Base-by-base conservation (phyloP, 2,329 filamentous ascomycete genomes). In the Lasiodiplodia hormozganensis region DNA sequence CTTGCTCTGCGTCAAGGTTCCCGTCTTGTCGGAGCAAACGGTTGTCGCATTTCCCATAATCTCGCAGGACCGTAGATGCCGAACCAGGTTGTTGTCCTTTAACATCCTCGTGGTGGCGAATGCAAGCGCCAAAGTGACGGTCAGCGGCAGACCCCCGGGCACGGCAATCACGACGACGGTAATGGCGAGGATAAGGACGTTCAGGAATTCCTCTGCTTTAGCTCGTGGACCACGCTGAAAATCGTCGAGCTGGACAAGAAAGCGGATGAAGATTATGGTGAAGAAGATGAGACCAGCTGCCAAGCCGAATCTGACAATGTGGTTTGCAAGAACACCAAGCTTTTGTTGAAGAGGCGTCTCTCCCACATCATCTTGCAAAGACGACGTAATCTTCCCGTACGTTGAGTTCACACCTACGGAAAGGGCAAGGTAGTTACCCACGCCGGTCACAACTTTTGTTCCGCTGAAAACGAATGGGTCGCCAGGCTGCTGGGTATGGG, bases 381-480 rank as follows among this genome's bases (percentile, higher is more conserved):
- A 92, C 86, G 94, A 90, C 82, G 94, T 86, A 2, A 89, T 93
- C 74, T 92, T 92, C 68, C 92, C 92, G 74, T 92, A 89, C 38
- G 87, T 91, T 0, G 91, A 92, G 77, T 94, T 86, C 43, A 90
- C 85, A 71, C 92, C 92, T n/a, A 90, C 89, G 4, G 91, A 87
- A 1, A 91, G 93, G 66, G 93, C 91, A 66, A 95, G 77, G 78
- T 93, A 94, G 4, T 87, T 89, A 11, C 92, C 92, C 8, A 93
- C 85, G 67, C 92, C 92, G 73, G 93, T 90, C 0, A 89, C 88
- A 12, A 95, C 89, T 72, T 93, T 93, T 2, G 90, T 90, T 56
- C 92, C 94, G 36, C 94, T 97, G 72, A 97, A 92, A 74, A 97
- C 93, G 78, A 95, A 95, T 0, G 92, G 92, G 72, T 94, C 92